A percentile compares a stretch with the other conserved stretches of the same genome.
These are phyloP conservation scores for Ilyonectria sp. DNA, from an alignment of 2,329 filamentous ascomycete species.

Conservation along the genomic window DNA sequence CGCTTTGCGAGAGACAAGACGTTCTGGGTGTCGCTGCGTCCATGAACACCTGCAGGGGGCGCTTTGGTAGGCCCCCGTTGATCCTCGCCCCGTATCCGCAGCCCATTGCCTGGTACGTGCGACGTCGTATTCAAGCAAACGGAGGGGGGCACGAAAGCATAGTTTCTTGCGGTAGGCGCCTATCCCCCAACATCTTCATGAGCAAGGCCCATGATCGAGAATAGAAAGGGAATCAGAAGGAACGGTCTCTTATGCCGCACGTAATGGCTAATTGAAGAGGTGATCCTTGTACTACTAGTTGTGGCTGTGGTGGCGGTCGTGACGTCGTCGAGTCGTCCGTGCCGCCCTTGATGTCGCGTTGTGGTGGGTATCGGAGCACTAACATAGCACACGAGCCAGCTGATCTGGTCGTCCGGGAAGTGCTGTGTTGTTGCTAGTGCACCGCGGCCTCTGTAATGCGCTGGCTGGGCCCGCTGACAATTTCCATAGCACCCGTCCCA, in stretches of 20 bases:
- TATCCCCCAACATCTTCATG: not conserved
- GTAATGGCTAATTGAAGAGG: not conserved
- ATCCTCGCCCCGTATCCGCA: slow-evolving; percentile 7
- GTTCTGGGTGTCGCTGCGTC: not conserved
- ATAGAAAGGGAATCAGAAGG: not conserved
- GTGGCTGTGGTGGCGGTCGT: slow-evolving; percentile 5
- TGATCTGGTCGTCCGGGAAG: not conserved
- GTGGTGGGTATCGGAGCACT: not conserved
- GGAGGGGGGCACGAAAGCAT: not conserved
- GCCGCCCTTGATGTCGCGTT: not conserved
- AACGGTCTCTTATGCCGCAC: not conserved
- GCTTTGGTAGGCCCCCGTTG: slow-evolving; percentile 1
- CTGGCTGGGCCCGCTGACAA: slow-evolving; percentile 2
- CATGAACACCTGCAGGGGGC: slow-evolving; percentile 8
- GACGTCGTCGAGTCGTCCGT: slow-evolving; percentile 11
- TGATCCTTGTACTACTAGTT: not conserved
- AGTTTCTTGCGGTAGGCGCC: not conserved
- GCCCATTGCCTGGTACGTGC: not conserved
- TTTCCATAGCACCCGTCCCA: slow-evolving; percentile 17
- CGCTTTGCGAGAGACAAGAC: not conserved
- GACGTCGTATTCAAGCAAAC: slow-evolving; percentile 9
- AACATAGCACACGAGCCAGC: slow-evolving; percentile 2
- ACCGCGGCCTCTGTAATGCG: slow-evolving; percentile 2
- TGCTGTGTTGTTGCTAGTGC: not conserved
- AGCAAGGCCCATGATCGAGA: not conserved